Percentiles rank a stretch among this genome's conserved stretches.
Evolutionary conservation across 352 stramenopile genomes (phyloP).

Genomic region (Pythium volutum): DNA sequence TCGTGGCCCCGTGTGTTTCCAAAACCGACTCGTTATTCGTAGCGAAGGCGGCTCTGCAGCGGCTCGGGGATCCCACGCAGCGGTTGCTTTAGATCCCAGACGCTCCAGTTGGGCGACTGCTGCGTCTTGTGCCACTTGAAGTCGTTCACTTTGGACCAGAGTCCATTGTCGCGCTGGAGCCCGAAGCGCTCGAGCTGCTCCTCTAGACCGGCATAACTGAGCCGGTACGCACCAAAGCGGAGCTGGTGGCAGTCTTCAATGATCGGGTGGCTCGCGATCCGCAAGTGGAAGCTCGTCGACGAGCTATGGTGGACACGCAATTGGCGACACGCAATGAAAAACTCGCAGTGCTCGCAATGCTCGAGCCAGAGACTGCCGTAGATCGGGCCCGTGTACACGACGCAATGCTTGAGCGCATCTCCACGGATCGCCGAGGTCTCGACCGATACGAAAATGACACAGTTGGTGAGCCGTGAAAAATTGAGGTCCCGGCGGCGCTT

Average conservation of each 20-base stretch:
- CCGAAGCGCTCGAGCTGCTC: constrained; percentile 57
- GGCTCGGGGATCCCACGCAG: constrained; percentile 35
- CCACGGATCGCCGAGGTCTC: constrained; percentile 76
- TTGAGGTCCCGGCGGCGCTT: constrained; percentile 62
- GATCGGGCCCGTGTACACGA: constrained; percentile 77
- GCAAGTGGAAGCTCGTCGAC: constrained; percentile 72
- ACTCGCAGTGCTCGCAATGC: constrained; percentile 67
- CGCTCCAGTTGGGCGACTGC: constrained; percentile 83
- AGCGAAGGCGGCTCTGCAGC: constrained; percentile 36
- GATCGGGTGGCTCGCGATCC: constrained; percentile 84
- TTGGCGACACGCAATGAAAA: constrained; percentile 82
- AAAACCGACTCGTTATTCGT: constrained; percentile 27
- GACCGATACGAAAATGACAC: constrained; percentile 59
- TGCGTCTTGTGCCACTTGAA: constrained; percentile 90
- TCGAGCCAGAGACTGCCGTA: constrained; percentile 85
- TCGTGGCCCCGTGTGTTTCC: neutral
- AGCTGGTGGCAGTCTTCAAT: constrained; percentile 89
- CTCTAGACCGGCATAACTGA: constrained; percentile 61
- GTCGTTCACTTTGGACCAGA: constrained; percentile 90
- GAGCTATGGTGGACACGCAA: constrained; percentile 80
- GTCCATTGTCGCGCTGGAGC: constrained; percentile 47
- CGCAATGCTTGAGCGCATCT: constrained; percentile 62
- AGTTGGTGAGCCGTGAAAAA: constrained; percentile 70
- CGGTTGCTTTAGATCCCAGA: constrained; percentile 50
- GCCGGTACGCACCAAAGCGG: constrained; percentile 71